These are phyloP conservation scores for Mycena belliarum DNA, from an alignment of 768 basidiomycete species.

Conservation along the genomic window DNA sequence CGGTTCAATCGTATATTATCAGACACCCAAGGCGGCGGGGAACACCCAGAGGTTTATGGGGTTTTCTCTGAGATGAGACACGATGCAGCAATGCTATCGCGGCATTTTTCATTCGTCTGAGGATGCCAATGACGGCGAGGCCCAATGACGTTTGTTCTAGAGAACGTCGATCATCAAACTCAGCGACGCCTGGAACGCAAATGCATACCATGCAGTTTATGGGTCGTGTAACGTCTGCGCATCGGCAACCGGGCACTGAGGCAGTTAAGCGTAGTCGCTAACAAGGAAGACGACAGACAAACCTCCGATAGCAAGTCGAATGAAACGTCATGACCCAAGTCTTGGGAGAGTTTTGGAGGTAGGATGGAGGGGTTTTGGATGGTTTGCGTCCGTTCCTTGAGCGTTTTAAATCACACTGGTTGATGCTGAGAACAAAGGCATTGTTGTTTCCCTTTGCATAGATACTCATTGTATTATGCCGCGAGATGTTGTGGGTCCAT, in stretches of 20 bases:
- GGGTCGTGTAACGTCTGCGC: background rate
- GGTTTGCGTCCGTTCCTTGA: background rate
- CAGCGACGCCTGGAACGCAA: background rate
- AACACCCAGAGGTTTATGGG: constrained; percentile 3
- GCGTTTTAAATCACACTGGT: background rate
- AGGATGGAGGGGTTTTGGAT: background rate
- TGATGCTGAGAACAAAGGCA: constrained; percentile 1
- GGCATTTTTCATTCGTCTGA: constrained; percentile 8
- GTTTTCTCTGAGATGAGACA: background rate
- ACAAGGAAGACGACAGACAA: background rate
- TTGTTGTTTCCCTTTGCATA: background rate
- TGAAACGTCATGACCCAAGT: background rate
- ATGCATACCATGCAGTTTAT: background rate
- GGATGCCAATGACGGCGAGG: background rate
- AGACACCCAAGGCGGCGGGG: constrained; percentile 11
- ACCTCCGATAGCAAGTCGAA: background rate
- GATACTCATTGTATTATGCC: background rate
- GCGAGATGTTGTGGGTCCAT: constrained; percentile 10
- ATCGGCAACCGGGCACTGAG: background rate
- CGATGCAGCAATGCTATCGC: background rate
- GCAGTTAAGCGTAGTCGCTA: background rate
- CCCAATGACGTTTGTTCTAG: background rate
- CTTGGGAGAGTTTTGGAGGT: no score
- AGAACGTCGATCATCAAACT: background rate
- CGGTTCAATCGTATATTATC: constrained; percentile 11